Conservation (phyloP, 257 asterid species). For the Ehretia macrophylla region DNA sequence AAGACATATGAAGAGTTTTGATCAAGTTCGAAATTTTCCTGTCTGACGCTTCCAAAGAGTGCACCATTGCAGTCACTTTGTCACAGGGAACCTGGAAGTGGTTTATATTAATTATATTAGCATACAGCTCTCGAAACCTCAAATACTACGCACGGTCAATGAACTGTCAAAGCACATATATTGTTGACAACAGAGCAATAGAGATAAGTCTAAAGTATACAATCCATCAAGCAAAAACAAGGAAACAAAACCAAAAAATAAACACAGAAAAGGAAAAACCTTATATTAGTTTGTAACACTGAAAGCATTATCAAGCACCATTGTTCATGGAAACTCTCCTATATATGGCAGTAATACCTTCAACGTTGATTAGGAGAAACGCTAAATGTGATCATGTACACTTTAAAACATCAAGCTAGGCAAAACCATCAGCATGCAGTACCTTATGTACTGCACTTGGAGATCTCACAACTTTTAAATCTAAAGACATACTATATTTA, state of each 20-base stretch:
- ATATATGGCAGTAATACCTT: not conserved
- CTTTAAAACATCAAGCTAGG: not conserved
- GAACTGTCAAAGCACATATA: no score
- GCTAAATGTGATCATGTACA: no score
- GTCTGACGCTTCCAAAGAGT: slow-evolving; percentile 45
- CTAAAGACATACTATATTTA: not conserved
- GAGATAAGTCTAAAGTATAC: not conserved
- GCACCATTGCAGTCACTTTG: slow-evolving; percentile 50
- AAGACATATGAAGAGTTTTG: slow-evolving; percentile 42
- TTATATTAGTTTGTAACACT: not conserved
- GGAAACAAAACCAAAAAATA: not conserved
- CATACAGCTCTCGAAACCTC: not conserved
- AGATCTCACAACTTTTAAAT: no score
- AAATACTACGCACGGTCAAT: no score
- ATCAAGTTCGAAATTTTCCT: slow-evolving; percentile 41
- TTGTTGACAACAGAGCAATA: not conserved
- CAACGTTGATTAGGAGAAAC: not conserved
- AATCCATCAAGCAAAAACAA: not conserved
- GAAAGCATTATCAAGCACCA: not conserved
- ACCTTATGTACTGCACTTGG: no score
- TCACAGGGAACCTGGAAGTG: slow-evolving; percentile 40
- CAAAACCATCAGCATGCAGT: not conserved
- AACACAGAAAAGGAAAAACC: not conserved
- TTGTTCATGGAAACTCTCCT: not conserved
- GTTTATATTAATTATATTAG: not conserved